Evolutionary conservation across 164 flowering plant species (phyloP), one percentile per base, ranked within the genome.

Genomic region (Piper betle): DNA sequence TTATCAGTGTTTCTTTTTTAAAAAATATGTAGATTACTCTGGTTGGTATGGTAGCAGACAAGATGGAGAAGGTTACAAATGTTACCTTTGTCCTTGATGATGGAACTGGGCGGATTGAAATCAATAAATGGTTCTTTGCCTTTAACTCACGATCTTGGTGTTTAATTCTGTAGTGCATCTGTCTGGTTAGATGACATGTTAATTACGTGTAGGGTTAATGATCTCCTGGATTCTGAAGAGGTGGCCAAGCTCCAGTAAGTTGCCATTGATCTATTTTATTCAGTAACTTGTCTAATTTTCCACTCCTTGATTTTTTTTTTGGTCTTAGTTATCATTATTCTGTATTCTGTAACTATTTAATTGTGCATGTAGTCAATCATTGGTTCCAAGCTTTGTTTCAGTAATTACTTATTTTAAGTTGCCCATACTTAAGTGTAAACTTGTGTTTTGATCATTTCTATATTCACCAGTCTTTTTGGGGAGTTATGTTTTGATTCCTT

Each of bases 41-140:
- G 64, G 73, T 93, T 39, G 99, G 99, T 42, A 78, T 78, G 76
- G 82, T 85, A 6, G 65, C 55, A 20, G 77, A 81, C 48, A 85
- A 75, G 71, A 72, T 72, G 17, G 91, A 78, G 52, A 87, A 83
- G 60, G 75, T 82, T 19, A 85, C 93, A 15, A 91, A 94, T 72
- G 76, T 82, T 57, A 59, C 77, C 16, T 88, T 91, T 50, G 64
- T 67, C 39, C 72, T 94, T 11, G 93, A 91, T 74, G 99, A 94
- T 78, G 99, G 99, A 5, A 94, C 96, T 0, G 96, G 96, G 18
- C 78, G 85, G n/a, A 68, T 86, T 53, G 84, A 82, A 38, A 83
- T 93, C 67, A 72, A 64, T 42, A 79, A 81, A 83, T 94, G 99
- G 97, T 93, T 55, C 55, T 12, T 53, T 58, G 42, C 37, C 6